Evolutionary conservation across 1,284 basidiomycete genomes (phyloP).

Genomic region (Ustilago vetiveriae): DNA sequence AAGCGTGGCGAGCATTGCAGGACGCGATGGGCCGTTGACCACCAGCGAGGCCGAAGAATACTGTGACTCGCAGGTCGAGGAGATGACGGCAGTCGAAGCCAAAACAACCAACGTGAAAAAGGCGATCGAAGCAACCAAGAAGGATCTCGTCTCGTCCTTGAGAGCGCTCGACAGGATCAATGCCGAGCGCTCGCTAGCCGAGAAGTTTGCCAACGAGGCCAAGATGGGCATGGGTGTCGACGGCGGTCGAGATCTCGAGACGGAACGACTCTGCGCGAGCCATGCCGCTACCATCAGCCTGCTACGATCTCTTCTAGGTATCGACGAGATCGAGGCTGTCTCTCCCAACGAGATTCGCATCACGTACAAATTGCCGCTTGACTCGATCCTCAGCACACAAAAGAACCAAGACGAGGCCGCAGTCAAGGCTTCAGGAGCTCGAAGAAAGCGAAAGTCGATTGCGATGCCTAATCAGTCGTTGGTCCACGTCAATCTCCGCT

Average conservation of each 20-base stretch:
- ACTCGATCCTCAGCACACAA: conserved; percentile 20
- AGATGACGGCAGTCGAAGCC: conserved; percentile 54
- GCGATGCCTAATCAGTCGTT: conserved; percentile 35
- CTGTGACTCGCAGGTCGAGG: conserved; percentile 53
- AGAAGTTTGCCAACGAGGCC: conserved; percentile 59
- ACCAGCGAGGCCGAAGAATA: conserved; percentile 53
- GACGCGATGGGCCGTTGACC: conserved; percentile 50
- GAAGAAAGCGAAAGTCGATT: conserved; percentile 46
- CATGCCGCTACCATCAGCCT: conserved; percentile 40
- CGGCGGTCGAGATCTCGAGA: conserved; percentile 55
- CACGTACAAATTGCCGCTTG: conserved; percentile 43
- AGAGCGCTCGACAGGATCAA: conserved; percentile 54
- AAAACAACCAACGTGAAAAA: conserved; percentile 46
- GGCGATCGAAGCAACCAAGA: conserved; percentile 55
- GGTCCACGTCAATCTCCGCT: conserved; percentile 38
- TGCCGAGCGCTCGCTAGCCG: conserved; percentile 54
- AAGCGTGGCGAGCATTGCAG: conserved; percentile 44
- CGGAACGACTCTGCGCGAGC: conserved; percentile 54
- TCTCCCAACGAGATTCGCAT: conserved; percentile 37
- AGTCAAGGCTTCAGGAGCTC: conserved; percentile 7
- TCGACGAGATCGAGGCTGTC: conserved; percentile 42
- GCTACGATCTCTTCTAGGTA: conserved; percentile 42
- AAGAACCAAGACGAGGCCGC: conserved; percentile 9
- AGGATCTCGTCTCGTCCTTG: conserved; percentile 49
- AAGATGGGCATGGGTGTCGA: conserved; percentile 56